phyloP scores from a whole-genome alignment of 1,139 yeast species.

The Starmera stellimalicola region DNA sequence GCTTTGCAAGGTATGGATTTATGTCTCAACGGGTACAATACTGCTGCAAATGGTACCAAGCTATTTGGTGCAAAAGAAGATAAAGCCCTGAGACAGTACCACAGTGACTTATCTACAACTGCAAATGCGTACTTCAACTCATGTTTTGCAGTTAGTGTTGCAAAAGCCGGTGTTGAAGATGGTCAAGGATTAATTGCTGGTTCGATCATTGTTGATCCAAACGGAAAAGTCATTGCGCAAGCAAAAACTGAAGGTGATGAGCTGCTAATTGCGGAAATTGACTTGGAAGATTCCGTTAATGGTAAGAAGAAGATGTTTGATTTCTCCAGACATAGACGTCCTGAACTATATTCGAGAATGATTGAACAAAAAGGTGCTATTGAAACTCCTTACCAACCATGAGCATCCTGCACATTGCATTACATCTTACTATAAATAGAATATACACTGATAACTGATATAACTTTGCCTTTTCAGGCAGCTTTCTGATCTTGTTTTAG shows the following conservation, averaged over 20 bases:
- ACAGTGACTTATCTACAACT: constrained; percentile 24
- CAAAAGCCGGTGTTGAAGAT: constrained; percentile 26
- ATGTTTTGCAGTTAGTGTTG: constrained; percentile 25
- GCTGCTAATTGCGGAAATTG: constrained; percentile 24
- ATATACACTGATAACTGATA: too few relatives aligned
- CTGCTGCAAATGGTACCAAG: constrained; percentile 23
- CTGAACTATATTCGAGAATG: constrained; percentile 22
- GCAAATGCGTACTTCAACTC: constrained; percentile 26
- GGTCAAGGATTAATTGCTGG: constrained; percentile 26
- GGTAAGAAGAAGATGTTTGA: constrained; percentile 27
- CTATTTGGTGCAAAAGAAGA: constrained; percentile 20
- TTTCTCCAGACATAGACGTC: constrained; percentile 26
- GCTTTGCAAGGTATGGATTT: constrained; percentile 27
- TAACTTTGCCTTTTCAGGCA: too few relatives aligned
- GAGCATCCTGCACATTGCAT: too few relatives aligned
- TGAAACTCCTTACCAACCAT: constrained; percentile 14
- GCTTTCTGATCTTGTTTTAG: too few relatives aligned
- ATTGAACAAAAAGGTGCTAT: constrained; percentile 16
- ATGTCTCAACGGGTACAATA: constrained; percentile 24
- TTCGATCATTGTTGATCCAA: constrained; percentile 26
- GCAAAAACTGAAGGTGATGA: constrained; percentile 27
- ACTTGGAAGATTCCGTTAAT: constrained; percentile 23
- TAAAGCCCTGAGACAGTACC: constrained; percentile 22
- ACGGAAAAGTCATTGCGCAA: constrained; percentile 24
- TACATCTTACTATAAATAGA: too few relatives aligned